phyloP scores from a whole-genome alignment of 345 rosid genomes.

The Boechera retrofracta region DNA sequence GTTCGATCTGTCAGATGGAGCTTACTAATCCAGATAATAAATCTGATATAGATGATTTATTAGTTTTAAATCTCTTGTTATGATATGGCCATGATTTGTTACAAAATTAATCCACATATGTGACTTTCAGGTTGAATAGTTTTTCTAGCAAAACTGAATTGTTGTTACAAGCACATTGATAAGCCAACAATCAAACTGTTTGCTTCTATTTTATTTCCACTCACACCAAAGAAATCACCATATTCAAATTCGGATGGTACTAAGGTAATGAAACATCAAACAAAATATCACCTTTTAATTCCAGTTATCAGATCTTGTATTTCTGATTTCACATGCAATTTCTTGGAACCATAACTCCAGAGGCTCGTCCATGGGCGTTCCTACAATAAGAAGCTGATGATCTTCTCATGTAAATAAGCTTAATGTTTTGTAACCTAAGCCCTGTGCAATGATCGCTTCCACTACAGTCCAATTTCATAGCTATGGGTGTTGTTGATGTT shows the following conservation, averaged over 20 bases:
- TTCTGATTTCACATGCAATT: conserved; percentile 24
- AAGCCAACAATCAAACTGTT: too few species aligned
- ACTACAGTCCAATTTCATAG: conserved; percentile 64
- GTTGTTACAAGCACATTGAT: too few species aligned
- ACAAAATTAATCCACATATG: too few species aligned
- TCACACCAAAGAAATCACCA: not conserved
- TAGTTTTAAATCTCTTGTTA: too few species aligned
- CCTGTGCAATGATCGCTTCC: conserved; percentile 55
- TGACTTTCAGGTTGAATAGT: too few species aligned
- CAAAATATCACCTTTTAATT: conserved; percentile 3
- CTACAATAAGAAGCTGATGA: conserved; percentile 59
- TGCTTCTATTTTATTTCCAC: too few species aligned
- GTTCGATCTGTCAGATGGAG: too few species aligned
- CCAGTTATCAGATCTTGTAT: not conserved
- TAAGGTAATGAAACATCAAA: conserved; percentile 7
- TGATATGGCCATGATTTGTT: too few species aligned
- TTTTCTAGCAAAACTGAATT: too few species aligned
- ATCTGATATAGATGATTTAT: too few species aligned
- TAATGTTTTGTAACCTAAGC: conserved; percentile 55
- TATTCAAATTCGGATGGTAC: conserved; percentile 22
- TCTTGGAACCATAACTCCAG: conserved; percentile 45
- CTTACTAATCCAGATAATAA: too few species aligned
- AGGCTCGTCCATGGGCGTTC: conserved; percentile 56
- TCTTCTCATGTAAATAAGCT: conserved; percentile 48
- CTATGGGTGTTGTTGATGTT: conserved; percentile 59